Base-by-base conservation (phyloP, 441 rosid genomes). In the Pelargonium cotyledonis region DNA sequence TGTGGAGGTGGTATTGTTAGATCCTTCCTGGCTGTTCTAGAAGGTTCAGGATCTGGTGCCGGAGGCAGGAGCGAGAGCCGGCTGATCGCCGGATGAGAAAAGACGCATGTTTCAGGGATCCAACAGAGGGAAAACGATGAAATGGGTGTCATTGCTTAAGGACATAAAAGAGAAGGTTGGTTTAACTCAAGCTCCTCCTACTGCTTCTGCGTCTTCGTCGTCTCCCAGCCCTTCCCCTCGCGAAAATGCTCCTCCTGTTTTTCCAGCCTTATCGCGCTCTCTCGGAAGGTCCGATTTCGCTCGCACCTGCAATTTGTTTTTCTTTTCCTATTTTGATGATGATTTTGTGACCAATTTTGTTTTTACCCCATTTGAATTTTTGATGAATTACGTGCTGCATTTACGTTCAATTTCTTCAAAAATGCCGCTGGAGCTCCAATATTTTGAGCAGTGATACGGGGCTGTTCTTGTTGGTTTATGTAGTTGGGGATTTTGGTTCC, bases 161-260 rank as follows among this genome's bases (percentile, higher is more conserved):
- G 98, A 92, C 82, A 85, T 95, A 47, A 92, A 86, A 88, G 98
- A 92, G 88, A 95, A 89, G 87, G 98, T 95, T 76, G 99, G 99
- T 29, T 87, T 95, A 73, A 77, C 97, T 81, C 96, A 88, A 81
- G 85, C 98, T 70, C 77, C 89, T 63, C 75, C 85, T 19, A 5
- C 89, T 61, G 2, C 86, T 46, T 68, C 83, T 35, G 75, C 80
- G 65, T 80, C 90, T 72, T 73, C 88, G 40, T 78, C 82, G 53
- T 70, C 84, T 72, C 63, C 97, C 16, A 66, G 82, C 5, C 77
- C 85, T 69, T 61, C 67, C 72, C 46, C 86, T 82, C 83, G 65
- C 73, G 80, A 79, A 51, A 65, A 69, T 81, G 89, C 78, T 75
- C 67, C 79, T 58, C 61, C 86, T 63, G 18, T 74, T 79, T 75